Conservation (phyloP, 257 asterid species). For the Plantago elongata region DNA sequence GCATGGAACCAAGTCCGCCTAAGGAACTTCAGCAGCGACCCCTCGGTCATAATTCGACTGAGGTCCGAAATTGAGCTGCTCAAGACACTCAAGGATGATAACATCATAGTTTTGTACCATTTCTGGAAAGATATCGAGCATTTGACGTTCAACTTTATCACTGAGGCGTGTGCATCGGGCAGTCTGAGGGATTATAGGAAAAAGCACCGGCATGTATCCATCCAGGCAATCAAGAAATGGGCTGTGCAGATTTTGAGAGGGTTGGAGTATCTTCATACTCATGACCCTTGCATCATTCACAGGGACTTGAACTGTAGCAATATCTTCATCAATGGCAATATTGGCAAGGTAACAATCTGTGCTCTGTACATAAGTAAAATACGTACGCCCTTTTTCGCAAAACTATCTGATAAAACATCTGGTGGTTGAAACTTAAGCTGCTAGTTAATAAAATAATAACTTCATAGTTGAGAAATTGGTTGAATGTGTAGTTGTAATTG, state of each 20-base stretch:
- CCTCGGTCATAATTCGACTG: constrained; percentile 26
- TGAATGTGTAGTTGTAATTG: too few relatives aligned
- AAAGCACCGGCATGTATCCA: constrained; percentile 38
- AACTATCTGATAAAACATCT: too few relatives aligned
- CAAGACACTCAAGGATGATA: constrained; percentile 31
- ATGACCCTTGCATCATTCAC: constrained; percentile 46
- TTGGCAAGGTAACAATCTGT: constrained; percentile 32
- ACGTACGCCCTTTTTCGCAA: too few relatives aligned
- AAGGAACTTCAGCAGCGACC: constrained; percentile 36
- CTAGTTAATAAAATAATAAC: too few relatives aligned
- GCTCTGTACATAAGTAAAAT: too few relatives aligned
- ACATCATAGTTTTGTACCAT: constrained; percentile 31
- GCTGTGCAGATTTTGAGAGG: constrained; percentile 37
- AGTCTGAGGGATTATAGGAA: constrained; percentile 37
- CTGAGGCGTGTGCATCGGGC: constrained; percentile 41
- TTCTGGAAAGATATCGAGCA: constrained; percentile 37
- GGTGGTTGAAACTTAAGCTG: too few relatives aligned
- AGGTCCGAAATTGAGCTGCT: constrained; percentile 41
- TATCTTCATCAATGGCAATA: constrained; percentile 41
- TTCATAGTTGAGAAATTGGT: too few relatives aligned
- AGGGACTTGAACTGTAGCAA: constrained; percentile 47
- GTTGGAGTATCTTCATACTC: constrained; percentile 41
- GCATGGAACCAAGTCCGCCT: constrained; percentile 51
- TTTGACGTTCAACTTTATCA: constrained; percentile 39
- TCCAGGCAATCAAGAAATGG: constrained; percentile 49